Percentiles rank a stretch among this genome's conserved stretches.
These are phyloP conservation scores for Lanmaoa rubissima DNA, from an alignment of 768 basidiomycete genomes.

Conservation along the genomic window DNA sequence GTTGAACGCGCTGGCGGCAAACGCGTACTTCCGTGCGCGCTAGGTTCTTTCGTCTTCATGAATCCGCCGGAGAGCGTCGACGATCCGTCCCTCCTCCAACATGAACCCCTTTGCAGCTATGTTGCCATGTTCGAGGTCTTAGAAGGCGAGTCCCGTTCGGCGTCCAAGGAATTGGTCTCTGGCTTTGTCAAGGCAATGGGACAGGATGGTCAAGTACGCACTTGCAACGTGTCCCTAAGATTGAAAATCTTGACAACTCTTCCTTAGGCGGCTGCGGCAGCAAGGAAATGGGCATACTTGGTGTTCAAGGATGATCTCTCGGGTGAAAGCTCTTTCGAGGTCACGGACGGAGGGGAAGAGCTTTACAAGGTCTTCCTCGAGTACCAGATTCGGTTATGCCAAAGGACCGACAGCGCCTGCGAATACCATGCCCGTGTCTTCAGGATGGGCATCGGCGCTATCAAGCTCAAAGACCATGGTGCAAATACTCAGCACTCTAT, in stretches of 20 bases:
- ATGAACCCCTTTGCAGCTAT: constrained; percentile 20
- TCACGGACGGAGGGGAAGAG: constrained; percentile 5
- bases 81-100: constrained; percentile 20
- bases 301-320: constrained; percentile 1
- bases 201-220: constrained; percentile 13
- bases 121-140: not conserved
- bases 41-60: constrained; percentile 8
- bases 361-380: constrained; percentile 23
- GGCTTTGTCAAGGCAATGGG: constrained; percentile 15
- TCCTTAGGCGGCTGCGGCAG: constrained; percentile 12
- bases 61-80: constrained; percentile 13
- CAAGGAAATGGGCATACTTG: constrained; percentile 14
- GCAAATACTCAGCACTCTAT: not conserved
- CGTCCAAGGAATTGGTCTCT: not conserved
- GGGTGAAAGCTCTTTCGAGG: not conserved
- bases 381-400: constrained; percentile 13
- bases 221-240: not conserved
- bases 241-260: not conserved
- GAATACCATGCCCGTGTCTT: not conserved
- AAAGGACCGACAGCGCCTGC: not conserved
- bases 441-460: constrained; percentile 5
- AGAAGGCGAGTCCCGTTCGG: not conserved
- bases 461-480: constrained; percentile 1
- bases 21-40: not conserved
- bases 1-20: not conserved